Evolutionary conservation across 2,329 filamentous ascomycete species (phyloP).

Genomic region (Cryphonectria nitschkei): DNA sequence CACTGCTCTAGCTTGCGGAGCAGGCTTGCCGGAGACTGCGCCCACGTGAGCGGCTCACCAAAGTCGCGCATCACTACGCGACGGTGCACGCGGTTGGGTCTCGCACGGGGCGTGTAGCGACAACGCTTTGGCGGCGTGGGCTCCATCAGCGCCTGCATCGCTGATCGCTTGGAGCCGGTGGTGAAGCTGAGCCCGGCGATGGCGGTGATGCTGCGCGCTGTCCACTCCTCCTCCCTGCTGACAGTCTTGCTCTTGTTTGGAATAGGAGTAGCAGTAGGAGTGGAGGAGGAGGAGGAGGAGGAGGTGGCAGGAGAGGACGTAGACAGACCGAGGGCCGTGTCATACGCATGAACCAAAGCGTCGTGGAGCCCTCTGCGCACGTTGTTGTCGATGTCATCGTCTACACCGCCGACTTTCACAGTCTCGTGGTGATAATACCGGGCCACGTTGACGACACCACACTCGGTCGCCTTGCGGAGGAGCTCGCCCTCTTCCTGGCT

Average conservation of each 20-base stretch:
- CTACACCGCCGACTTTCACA: constrained; percentile 33
- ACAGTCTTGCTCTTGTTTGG: no score
- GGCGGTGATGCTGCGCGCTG: no score
- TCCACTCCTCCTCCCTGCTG: no score
- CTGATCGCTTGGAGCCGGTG: not conserved
- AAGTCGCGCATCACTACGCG: constrained; percentile 34
- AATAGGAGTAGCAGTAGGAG: no score
- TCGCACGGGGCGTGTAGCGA: not conserved
- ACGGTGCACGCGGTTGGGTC: constrained; percentile 8
- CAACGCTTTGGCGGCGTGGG: no score
- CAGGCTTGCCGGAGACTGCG: constrained; percentile 37
- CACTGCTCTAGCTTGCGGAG: constrained; percentile 39
- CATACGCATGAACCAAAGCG: not conserved
- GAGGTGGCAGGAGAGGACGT: not conserved
- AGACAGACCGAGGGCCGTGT: not conserved
- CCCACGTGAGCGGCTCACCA: constrained; percentile 41
- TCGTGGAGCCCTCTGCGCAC: not conserved
- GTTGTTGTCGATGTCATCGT: constrained; percentile 31
- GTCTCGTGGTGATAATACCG: constrained; percentile 39
- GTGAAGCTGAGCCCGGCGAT: constrained; percentile 13
- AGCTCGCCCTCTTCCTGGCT: constrained; percentile 47
- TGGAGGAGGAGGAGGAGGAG: no score
- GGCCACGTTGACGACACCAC: constrained; percentile 36
- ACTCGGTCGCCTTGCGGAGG: constrained; percentile 39
- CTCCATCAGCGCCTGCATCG: not conserved